Conservation (phyloP, 768 basidiomycete genomes). For the Favolaschia claudopus region DNA sequence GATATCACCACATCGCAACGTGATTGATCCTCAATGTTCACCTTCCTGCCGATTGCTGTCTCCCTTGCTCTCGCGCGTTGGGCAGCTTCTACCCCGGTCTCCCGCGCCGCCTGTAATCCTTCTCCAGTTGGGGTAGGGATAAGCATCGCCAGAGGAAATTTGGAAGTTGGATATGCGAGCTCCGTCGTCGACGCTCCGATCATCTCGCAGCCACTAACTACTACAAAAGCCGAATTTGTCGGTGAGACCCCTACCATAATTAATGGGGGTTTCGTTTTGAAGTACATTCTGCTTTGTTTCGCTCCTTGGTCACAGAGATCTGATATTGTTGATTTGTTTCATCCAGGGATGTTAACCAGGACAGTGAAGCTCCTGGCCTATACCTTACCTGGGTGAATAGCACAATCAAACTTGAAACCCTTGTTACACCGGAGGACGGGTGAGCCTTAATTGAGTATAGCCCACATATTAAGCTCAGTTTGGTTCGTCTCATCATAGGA, state of each 20-base stretch:
- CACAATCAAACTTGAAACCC: conserved; percentile 8
- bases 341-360: conserved; percentile 10
- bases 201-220: background rate
- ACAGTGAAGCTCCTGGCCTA: background rate
- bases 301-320: background rate
- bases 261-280: background rate
- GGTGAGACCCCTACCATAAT: background rate
- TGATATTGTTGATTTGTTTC: background rate
- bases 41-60: background rate
- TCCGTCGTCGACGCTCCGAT: background rate
- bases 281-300: background rate
- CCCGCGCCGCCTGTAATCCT: conserved; percentile 9
- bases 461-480: background rate
- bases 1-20: no score
- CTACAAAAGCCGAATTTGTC: conserved; percentile 10
- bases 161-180: background rate
- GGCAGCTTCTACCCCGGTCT: conserved; percentile 6
- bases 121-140: background rate
- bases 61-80: conserved; percentile 7
- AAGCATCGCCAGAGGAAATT: background rate
- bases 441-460: background rate
- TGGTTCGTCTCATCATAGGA: background rate
- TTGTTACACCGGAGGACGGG: conserved; percentile 18
- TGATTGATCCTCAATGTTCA: background rate
- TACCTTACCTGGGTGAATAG: conserved; percentile 7